These are phyloP conservation scores for Aspergillus jensenii DNA, from an alignment of 2,329 filamentous ascomycete genomes.

Conservation along the genomic window DNA sequence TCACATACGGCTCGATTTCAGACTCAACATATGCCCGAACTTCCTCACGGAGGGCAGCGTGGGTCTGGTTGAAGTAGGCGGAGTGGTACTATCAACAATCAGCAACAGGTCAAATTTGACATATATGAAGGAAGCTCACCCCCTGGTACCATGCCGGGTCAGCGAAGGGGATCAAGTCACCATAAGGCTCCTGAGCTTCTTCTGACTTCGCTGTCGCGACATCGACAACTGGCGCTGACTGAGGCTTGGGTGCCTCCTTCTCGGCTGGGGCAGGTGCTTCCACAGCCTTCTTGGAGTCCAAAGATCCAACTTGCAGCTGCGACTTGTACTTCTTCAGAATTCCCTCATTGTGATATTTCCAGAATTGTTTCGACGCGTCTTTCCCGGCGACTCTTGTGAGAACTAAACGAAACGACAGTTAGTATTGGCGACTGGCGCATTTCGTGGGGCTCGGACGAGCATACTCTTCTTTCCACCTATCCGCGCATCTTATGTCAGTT, in stretches of 20 bases:
- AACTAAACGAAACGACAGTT: constrained; percentile 43
- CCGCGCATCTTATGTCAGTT: constrained; percentile 15
- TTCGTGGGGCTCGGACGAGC: neutral
- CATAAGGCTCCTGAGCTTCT: constrained; percentile 80
- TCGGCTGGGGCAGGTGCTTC: constrained; percentile 50
- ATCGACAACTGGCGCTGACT: constrained; percentile 51
- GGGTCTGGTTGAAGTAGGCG: constrained; percentile 92
- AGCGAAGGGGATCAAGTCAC: constrained; percentile 82
- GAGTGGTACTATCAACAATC: constrained; percentile 72
- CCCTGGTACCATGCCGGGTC: constrained; percentile 95
- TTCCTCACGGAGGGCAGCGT: constrained; percentile 86
- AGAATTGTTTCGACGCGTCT: constrained; percentile 68
- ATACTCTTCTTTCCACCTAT: constrained; percentile 70
- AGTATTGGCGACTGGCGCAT: constrained; percentile 13
- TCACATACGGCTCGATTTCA: constrained; percentile 86
- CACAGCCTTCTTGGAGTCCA: constrained; percentile 77
- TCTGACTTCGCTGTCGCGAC: constrained; percentile 53
- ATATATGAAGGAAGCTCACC: constrained; percentile 54
- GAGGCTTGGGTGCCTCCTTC: constrained; percentile 55
- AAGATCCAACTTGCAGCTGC: constrained; percentile 65
- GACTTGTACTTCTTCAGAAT: constrained; percentile 64
- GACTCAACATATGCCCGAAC: constrained; percentile 87
- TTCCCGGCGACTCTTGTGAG: constrained; percentile 65
- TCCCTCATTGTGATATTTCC: constrained; percentile 63
- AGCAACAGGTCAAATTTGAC: neutral